These are phyloP conservation scores for Babesia bovis DNA, from an alignment of 169 alveolate genomes.

Conservation along the genomic window DNA sequence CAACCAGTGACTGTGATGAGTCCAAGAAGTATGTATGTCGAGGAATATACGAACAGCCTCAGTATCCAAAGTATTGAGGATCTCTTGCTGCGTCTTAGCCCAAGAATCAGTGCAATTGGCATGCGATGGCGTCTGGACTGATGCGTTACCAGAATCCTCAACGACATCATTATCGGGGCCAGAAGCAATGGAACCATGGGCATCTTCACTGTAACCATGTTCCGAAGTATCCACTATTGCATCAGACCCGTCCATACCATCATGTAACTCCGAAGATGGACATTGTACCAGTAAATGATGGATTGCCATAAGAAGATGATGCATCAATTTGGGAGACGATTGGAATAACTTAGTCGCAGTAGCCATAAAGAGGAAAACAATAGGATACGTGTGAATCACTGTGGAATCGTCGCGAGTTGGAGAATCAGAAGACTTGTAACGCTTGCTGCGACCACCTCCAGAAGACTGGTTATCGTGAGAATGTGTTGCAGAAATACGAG, in stretches of 20 bases:
- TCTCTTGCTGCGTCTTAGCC: not conserved
- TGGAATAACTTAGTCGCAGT: conserved; percentile 71
- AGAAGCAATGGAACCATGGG: not conserved
- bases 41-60: conserved; percentile 36
- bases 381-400: conserved; percentile 59
- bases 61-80: conserved; percentile 25
- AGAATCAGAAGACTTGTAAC: not conserved
- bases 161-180: not conserved
- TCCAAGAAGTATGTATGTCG: conserved; percentile 47
- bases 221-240: not conserved
- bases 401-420: not conserved
- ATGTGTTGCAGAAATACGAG: conserved; percentile 32
- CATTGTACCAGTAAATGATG: conserved; percentile 50
- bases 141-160: not conserved
- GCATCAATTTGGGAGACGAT: conserved; percentile 75
- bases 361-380: conserved; percentile 68
- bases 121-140: not conserved
- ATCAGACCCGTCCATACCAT: not conserved
- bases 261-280: not conserved
- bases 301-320: conserved; percentile 71
- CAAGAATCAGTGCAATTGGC: not conserved
- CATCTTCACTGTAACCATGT: not conserved
- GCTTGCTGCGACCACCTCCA: conserved; percentile 15
- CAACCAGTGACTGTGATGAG: conserved; percentile 57
- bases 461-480: conserved; percentile 10